These are phyloP conservation scores for Acanthochlamys bracteata DNA, from an alignment of 106 monocot species.

Conservation along the genomic window DNA sequence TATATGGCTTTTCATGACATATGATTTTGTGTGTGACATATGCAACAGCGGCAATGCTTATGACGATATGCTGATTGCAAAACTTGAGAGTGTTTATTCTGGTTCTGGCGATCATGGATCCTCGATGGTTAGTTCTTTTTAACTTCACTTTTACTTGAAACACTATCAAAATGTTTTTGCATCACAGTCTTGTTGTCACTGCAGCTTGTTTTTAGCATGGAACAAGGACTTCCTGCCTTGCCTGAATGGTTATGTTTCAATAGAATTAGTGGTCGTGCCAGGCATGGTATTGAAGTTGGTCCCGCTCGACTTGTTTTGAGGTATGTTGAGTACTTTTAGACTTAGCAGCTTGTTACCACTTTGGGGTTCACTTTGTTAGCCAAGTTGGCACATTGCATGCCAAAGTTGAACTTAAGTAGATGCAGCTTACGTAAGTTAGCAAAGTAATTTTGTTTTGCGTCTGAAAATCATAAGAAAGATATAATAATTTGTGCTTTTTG, in stretches of 20 bases:
- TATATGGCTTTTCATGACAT: not conserved
- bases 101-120: constrained; percentile 75
- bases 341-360: too few species aligned
- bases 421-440: too few species aligned
- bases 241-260: constrained; percentile 92
- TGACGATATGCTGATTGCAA: constrained; percentile 83
- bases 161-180: too few species aligned
- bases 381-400: too few species aligned
- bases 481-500: too few species aligned
- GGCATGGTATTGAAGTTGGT: constrained; percentile 70
- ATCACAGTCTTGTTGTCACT: not conserved
- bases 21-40: not conserved
- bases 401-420: too few species aligned
- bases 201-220: constrained; percentile 77
- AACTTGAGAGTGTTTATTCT: constrained; percentile 83
- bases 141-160: too few species aligned
- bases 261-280: constrained; percentile 51
- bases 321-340: constrained; percentile 12
- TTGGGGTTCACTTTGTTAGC: too few species aligned
- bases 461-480: too few species aligned
- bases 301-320: constrained; percentile 61
- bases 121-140: constrained; percentile 45
- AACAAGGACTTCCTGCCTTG: constrained; percentile 81
- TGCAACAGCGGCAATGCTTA: constrained; percentile 63
- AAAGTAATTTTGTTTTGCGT: too few species aligned